Percentiles rank a stretch among this genome's conserved stretches.
Conservation (phyloP, 768 basidiomycete species). For the Brasilioporus rufonigricans region DNA sequence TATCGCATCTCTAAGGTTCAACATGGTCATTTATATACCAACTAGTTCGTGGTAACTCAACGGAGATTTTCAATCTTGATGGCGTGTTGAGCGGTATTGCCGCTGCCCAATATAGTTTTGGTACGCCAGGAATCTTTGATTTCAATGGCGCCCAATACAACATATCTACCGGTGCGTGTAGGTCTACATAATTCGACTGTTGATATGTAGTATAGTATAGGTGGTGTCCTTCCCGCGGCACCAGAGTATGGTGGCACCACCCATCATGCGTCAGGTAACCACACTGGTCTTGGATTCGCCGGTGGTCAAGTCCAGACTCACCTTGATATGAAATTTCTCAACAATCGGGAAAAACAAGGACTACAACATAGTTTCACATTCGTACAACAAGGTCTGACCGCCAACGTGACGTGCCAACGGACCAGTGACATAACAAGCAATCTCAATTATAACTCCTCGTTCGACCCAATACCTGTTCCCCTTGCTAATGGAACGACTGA, state of each 20-base stretch:
- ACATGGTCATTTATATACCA: neutral
- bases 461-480: neutral
- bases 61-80: neutral
- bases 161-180: slow-evolving; percentile 9
- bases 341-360: neutral
- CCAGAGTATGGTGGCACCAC: neutral
- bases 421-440: neutral
- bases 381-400: slow-evolving; percentile 20
- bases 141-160: slow-evolving; percentile 22
- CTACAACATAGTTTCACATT: neutral
- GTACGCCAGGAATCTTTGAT: slow-evolving; percentile 4
- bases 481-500: neutral
- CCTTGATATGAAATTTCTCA: neutral
- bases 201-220: neutral
- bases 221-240: slow-evolving; percentile 9
- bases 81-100: neutral
- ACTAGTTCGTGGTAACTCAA: neutral
- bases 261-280: neutral
- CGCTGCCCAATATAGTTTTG: slow-evolving; percentile 8
- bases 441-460: neutral
- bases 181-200: too few relatives aligned
- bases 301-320: slow-evolving; percentile 4
- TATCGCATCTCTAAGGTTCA: neutral
- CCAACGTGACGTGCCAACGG: slow-evolving; percentile 4
- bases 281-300: slow-evolving; percentile 1